phyloP scores from a whole-genome alignment of 352 stramenopile species.

The Lagenidium giganteum region DNA sequence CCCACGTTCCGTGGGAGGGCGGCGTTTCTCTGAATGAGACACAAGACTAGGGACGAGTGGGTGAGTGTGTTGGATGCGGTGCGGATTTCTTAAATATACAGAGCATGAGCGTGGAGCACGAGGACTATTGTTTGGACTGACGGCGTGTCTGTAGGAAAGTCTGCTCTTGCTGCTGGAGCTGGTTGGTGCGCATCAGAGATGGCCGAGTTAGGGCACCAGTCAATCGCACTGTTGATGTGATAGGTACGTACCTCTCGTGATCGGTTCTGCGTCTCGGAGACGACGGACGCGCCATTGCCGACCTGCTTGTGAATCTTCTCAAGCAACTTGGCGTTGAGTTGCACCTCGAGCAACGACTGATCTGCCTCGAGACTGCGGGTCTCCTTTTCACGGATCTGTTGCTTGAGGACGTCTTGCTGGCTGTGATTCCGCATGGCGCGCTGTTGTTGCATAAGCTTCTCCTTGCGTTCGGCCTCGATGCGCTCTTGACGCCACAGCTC shows the following conservation, averaged over 20 bases:
- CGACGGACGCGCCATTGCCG: constrained; percentile 44
- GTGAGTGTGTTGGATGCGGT: too few relatives aligned
- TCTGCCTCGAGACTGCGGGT: constrained; percentile 49
- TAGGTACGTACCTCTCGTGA: constrained; percentile 49
- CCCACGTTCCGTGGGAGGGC: too few relatives aligned
- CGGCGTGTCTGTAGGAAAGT: constrained; percentile 23
- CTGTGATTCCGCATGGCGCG: constrained; percentile 39
- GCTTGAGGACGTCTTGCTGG: constrained; percentile 55
- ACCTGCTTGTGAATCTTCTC: constrained; percentile 66
- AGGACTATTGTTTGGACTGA: too few relatives aligned
- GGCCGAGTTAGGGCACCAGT: background rate
- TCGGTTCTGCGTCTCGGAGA: constrained; percentile 65
- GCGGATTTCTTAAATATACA: too few relatives aligned
- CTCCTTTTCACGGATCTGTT: constrained; percentile 75
- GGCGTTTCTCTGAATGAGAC: too few relatives aligned
- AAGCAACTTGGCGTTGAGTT: constrained; percentile 66
- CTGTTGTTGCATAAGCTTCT: constrained; percentile 48
- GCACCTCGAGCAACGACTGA: constrained; percentile 63
- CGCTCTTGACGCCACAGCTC: constrained; percentile 77
- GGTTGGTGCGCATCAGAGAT: background rate
- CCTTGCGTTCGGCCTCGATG: constrained; percentile 42
- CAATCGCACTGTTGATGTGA: background rate
- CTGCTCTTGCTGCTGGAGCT: constrained; percentile 55
- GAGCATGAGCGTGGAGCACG: too few relatives aligned
- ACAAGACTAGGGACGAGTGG: too few relatives aligned